Evolutionary conservation across 306 rosid species (phyloP).

Genomic region (Spatholobus suberectus): DNA sequence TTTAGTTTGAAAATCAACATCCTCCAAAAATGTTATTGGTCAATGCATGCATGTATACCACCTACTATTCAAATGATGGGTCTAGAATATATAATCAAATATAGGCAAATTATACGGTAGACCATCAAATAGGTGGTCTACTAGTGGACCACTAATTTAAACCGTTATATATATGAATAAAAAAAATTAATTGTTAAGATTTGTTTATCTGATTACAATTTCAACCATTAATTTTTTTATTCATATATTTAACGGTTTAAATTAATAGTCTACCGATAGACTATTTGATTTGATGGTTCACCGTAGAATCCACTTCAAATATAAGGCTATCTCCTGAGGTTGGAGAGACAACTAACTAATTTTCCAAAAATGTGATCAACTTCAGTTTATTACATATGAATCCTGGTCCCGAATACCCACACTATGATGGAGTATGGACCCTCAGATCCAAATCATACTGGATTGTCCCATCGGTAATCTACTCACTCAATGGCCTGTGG

Average conservation of each 20-base stretch:
- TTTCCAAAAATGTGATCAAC: neutral
- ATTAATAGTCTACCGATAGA: too few relatives aligned
- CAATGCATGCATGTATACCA: slow-evolving; percentile 15
- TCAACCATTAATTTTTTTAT: too few relatives aligned
- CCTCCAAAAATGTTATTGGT: neutral
- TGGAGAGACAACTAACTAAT: neutral
- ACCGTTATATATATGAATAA: too few relatives aligned
- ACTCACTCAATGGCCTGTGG: slow-evolving; percentile 11
- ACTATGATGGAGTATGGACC: neutral
- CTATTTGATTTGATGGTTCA: too few relatives aligned
- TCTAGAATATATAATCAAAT: neutral
- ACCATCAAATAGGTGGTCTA: too few relatives aligned
- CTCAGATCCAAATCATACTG: slow-evolving; percentile 28
- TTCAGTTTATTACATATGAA: neutral
- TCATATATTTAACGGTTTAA: too few relatives aligned
- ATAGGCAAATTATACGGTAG: too few relatives aligned
- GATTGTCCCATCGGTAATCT: neutral
- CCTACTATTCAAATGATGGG: slow-evolving; percentile 2
- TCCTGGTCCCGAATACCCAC: neutral
- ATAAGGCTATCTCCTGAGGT: neutral
- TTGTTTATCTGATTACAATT: too few relatives aligned
- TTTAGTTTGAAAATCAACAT: neutral
- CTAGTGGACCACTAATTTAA: too few relatives aligned
- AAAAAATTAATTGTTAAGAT: too few relatives aligned
- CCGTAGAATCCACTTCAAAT: too few relatives aligned